These are phyloP conservation scores for Flagelloscypha sp. DNA, from an alignment of 768 basidiomycete genomes.

Conservation along the genomic window DNA sequence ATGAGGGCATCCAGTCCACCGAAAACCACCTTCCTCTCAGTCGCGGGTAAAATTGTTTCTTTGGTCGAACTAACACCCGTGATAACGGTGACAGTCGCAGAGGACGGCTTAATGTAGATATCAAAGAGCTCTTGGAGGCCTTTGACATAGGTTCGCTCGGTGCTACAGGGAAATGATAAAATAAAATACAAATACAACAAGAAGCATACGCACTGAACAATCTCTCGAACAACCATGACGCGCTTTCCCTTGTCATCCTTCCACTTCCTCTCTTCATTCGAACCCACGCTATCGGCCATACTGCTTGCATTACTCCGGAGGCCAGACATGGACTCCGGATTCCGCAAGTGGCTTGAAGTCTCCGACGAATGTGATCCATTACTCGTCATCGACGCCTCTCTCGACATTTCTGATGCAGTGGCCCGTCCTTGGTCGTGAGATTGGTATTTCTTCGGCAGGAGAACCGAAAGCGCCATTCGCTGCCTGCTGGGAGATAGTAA, in stretches of 20 bases:
- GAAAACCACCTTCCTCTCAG: constrained; percentile 89
- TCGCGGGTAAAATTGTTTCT: constrained; percentile 77
- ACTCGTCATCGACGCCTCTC: constrained; percentile 49
- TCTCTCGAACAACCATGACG: constrained; percentile 79
- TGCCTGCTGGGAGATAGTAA: constrained; percentile 62
- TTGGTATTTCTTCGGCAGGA: constrained; percentile 33
- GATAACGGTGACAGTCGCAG: constrained; percentile 58
- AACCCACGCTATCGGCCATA: constrained; percentile 67
- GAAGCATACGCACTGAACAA: constrained; percentile 62
- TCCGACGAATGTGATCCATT: constrained; percentile 36
- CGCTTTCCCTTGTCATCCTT: constrained; percentile 89
- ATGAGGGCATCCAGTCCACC: constrained; percentile 83
- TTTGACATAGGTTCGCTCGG: constrained; percentile 91
- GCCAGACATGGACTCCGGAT: constrained; percentile 53
- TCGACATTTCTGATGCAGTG: constrained; percentile 51
- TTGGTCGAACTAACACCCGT: constrained; percentile 64
- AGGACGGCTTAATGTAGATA: constrained; percentile 88
- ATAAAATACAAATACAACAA: constrained; percentile 6
- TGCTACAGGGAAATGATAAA: constrained; percentile 39
- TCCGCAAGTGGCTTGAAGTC: constrained; percentile 54
- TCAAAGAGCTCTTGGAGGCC: constrained; percentile 91
- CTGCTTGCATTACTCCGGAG: constrained; percentile 58
- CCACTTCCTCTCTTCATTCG: constrained; percentile 74
- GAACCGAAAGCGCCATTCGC: constrained; percentile 52
- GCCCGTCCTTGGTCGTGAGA: constrained; percentile 54